Evolutionary conservation across 140 eudicot genomes (phyloP), one percentile per base, ranked within the genome.

Genomic region (Anethum foeniculum): DNA sequence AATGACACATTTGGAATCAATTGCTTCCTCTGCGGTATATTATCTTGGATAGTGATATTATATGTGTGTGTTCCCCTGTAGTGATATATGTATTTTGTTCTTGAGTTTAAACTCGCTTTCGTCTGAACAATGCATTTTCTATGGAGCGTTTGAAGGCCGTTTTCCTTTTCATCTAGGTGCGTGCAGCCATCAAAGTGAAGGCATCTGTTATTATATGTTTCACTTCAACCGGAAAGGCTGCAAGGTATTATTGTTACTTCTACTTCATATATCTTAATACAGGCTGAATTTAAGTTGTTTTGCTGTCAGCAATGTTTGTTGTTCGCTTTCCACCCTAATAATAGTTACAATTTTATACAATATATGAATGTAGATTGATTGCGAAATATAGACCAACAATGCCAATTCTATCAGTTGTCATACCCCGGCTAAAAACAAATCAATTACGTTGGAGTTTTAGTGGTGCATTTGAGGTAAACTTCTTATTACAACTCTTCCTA

Each of bases 141-240:
- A 15, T 9, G 8, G 30, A 76, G 65, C 39, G 27, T 60, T 77
- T 84, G 67, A 84, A 62, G 27, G 51, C 30, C 18, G n/a, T 52
- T 75, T 48, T 32, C 60, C 76, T 51, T 46, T 7, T 78, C 76
- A 78, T 36, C n/a, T 83, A 90, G 94, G 94, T 91, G 19, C 91
- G 96, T 76, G 96, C 96, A 9, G 96, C 96, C 78, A 85, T 90
- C 38, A 90, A 90, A 81, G 96, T 90, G 82, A 91, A 91, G 87
- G 96, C 96, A 36, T 91, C 96, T 85, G 96, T 91, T 81, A 91
- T 91, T 56, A 88, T 91, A n/a, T 91, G 96, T 81, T 91, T 91
- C 85, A 91, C 96, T 82, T 91, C 96, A 77, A 89, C 96, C 51
- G 96, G 96, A 84, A 87, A 93, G 88, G 96, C 96, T 80, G 96